A percentile compares a stretch with the other conserved stretches of the same genome.
These are phyloP conservation scores for Hyaloscypha bicolor DNA, from an alignment of 495 filamentous ascomycete genomes.

Conservation along the genomic window DNA sequence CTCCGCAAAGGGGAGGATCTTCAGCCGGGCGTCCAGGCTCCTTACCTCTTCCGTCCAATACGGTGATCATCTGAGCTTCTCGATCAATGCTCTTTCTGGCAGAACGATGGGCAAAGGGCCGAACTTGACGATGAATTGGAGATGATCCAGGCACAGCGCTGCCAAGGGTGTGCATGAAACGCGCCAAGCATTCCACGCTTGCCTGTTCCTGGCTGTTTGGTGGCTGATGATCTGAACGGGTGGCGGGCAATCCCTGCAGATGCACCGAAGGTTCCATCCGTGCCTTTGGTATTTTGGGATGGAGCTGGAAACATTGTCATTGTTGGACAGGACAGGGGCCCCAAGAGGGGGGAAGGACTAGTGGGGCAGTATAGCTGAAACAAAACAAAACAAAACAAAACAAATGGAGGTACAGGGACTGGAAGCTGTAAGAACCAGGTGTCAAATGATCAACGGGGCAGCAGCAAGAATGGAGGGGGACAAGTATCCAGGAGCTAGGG, in stretches of 20 bases:
- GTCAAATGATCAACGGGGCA: background rate
- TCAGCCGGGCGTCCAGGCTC: background rate
- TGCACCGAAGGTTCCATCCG: too few relatives aligned
- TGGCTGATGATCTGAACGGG: constrained; percentile 4
- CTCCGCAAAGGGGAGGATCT: background rate
- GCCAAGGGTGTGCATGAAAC: background rate
- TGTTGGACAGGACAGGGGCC: too few relatives aligned
- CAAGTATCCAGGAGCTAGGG: too few relatives aligned
- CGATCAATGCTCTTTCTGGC: background rate
- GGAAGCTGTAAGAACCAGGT: background rate
- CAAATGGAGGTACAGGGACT: too few relatives aligned
- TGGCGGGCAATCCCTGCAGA: background rate
- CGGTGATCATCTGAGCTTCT: background rate
- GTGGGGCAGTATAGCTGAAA: too few relatives aligned
- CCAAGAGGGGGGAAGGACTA: too few relatives aligned
- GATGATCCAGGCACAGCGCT: background rate
- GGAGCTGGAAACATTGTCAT: too few relatives aligned
- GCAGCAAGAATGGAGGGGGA: too few relatives aligned
- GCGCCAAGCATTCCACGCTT: constrained; percentile 1
- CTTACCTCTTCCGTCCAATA: background rate
- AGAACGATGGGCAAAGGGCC: constrained; percentile 2
- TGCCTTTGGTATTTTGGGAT: too few relatives aligned
- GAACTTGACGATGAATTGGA: background rate
- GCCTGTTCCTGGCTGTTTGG: background rate
- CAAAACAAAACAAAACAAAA: too few relatives aligned